Base-by-base conservation (phyloP, 805 yeast genomes). In the Wickerhamiella dianesei region DNA sequence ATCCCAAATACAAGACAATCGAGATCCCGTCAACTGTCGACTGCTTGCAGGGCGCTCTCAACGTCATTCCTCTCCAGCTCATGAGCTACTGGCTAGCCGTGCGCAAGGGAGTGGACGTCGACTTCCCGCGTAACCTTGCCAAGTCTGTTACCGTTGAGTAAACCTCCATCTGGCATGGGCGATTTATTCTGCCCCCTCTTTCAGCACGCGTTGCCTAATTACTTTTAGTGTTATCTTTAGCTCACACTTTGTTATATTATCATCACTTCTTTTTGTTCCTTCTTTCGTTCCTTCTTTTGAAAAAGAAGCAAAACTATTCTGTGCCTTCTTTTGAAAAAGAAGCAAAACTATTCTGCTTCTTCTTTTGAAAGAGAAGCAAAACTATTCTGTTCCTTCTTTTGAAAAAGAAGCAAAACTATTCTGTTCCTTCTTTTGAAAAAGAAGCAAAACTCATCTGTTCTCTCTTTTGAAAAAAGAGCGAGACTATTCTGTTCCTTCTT, bases 61-160 rank as follows among this genome's bases (percentile, higher is more conserved):
- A 89, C 62, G 94, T 92, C 54, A 77, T 92, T 58, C 98, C 98
- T 47, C 66, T 92, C 63, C 99, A 92, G 67, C 74, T 92, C 65
- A 87, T 88, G 77, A 82, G 96, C 61, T 92, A 92, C 71, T 88
- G 95, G 92, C 74, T 92, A 60, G 96, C 98, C 46, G 89, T 86
- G 46, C 79, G 80, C 67, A 83, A 89, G 63, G 97, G 96, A 37
- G 81, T 84, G 57, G 95, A 92, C 62, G 98, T 94, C 48, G 99
- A 92, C 66, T 89, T 89, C 79, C 99, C 99, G 55, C 79, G 98
- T 70, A 92, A 92, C 72, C 76, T 92, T 69, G 99, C 99, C 53
- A 92, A 92, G 72, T 82, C 95, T 44, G 99, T 92, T 48, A 92
- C 99, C 43, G 98, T 92, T 53, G 97, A 87, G 71, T 88, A 71